A percentile compares a stretch with the other conserved stretches of the same genome.
phyloP scores from a whole-genome alignment of 1,284 basidiomycete genomes.

The Pholiota adiposa region DNA sequence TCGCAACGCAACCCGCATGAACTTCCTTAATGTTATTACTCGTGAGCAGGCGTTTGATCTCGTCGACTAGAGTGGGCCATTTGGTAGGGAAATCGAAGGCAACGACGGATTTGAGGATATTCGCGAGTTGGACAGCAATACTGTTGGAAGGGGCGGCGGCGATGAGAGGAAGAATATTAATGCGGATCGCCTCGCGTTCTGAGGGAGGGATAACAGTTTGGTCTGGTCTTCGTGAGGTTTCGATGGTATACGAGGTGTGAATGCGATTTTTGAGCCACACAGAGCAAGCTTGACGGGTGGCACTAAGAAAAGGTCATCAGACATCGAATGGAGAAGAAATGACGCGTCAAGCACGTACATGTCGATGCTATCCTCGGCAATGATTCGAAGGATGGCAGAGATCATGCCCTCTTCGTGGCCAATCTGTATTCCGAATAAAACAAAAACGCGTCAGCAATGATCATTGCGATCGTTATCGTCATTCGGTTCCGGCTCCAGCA shows the following conservation, averaged over 20 bases:
- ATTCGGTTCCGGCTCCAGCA: neutral
- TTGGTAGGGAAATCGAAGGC: slow-evolving; percentile 74
- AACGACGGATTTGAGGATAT: slow-evolving; percentile 71
- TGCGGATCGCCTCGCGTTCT: slow-evolving; percentile 73
- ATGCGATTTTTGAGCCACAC: slow-evolving; percentile 90
- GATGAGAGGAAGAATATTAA: slow-evolving; percentile 69
- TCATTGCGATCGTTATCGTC: slow-evolving; percentile 1
- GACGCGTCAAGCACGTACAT: slow-evolving; percentile 63
- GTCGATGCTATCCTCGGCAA: slow-evolving; percentile 75
- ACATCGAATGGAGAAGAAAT: slow-evolving; percentile 19
- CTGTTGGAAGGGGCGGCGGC: slow-evolving; percentile 66
- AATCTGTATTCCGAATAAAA: slow-evolving; percentile 49
- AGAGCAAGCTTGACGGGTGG: slow-evolving; percentile 78
- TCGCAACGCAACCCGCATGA: slow-evolving; percentile 76
- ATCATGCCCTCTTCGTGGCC: slow-evolving; percentile 80
- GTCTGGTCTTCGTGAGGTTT: slow-evolving; percentile 55
- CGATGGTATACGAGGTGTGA: slow-evolving; percentile 60
- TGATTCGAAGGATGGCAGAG: slow-evolving; percentile 79
- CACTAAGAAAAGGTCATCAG: slow-evolving; percentile 41
- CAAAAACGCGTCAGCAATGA: slow-evolving; percentile 13
- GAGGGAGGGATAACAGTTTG: slow-evolving; percentile 61
- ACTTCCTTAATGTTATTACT: slow-evolving; percentile 73
- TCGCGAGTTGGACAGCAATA: slow-evolving; percentile 76
- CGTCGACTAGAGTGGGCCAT: slow-evolving; percentile 70
- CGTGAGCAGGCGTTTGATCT: slow-evolving; percentile 63